Percentiles rank a stretch among this genome's conserved stretches.
Conservation (phyloP, 495 filamentous ascomycete species). For the Thozetella sp. region DNA sequence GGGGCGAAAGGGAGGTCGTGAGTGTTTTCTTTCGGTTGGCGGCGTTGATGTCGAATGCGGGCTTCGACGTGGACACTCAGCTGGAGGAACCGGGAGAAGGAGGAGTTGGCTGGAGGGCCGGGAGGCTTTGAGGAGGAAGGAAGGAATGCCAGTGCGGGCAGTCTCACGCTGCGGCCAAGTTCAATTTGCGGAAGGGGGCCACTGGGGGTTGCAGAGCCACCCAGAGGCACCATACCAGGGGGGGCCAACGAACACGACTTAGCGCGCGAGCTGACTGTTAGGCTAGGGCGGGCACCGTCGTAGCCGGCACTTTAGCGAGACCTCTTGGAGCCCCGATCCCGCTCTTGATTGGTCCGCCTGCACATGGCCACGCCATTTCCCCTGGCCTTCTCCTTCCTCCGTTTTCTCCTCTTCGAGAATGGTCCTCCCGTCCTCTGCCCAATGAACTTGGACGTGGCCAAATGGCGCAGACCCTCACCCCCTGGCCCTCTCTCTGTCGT, state of each 20-base stretch:
- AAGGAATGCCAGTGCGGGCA: slow-evolving; percentile 7
- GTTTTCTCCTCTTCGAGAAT: slow-evolving; percentile 2
- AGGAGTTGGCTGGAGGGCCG: neutral
- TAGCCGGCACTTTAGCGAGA: slow-evolving; percentile 27
- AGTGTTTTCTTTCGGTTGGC: neutral
- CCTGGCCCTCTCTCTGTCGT: too few species aligned
- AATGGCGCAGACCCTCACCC: too few species aligned
- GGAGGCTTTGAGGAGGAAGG: slow-evolving; percentile 4
- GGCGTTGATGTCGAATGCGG: neutral
- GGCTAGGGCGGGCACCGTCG: slow-evolving; percentile 14
- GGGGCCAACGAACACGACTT: slow-evolving; percentile 14
- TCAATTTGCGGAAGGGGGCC: slow-evolving; percentile 32
- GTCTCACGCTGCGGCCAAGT: neutral
- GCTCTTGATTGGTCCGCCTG: slow-evolving; percentile 20
- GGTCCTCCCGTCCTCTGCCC: neutral
- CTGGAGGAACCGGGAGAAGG: neutral
- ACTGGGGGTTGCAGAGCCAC: slow-evolving; percentile 19
- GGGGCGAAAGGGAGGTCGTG: neutral
- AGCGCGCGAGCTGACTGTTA: slow-evolving; percentile 16
- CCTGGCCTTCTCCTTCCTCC: neutral
- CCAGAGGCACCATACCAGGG: too few species aligned
- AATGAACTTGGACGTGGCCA: neutral
- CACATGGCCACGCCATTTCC: slow-evolving; percentile 4
- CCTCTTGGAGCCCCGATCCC: slow-evolving; percentile 18
- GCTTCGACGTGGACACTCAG: slow-evolving; percentile 1